These are phyloP conservation scores for Leptographium flavum DNA, from an alignment of 2,329 filamentous ascomycete genomes.

Conservation along the genomic window DNA sequence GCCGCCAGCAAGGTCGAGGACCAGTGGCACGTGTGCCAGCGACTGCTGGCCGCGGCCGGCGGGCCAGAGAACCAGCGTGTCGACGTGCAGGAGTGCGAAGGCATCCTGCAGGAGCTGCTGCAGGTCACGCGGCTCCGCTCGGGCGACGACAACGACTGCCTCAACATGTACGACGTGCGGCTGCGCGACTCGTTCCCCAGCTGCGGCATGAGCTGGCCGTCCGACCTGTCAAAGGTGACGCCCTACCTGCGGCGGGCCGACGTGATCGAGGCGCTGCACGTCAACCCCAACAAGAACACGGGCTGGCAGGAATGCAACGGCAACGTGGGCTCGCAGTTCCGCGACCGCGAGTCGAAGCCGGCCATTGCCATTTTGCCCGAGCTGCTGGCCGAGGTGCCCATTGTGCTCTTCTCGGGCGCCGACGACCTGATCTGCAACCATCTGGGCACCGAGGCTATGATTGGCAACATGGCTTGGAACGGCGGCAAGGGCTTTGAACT, in stretches of 20 bases:
- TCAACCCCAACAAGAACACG: conserved; percentile 65
- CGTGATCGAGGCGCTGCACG: conserved; percentile 66
- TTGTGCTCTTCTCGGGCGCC: conserved; percentile 83
- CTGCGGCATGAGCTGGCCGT: conserved; percentile 97
- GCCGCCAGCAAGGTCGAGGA: conserved; percentile 51
- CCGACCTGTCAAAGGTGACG: conserved; percentile 62
- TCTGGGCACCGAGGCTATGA: conserved; percentile 79
- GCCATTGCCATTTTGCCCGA: conserved; percentile 62
- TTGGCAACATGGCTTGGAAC: conserved; percentile 84
- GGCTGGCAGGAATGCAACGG: conserved; percentile 90
- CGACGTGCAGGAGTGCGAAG: conserved; percentile 59
- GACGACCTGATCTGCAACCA: conserved; percentile 97
- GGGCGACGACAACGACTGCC: conserved; percentile 44
- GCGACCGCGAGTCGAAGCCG: conserved; percentile 54
- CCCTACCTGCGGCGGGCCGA: conserved; percentile 77
- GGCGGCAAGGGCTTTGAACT: conserved; percentile 83
- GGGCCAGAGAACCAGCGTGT: conserved; percentile 33
- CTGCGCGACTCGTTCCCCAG: conserved; percentile 65
- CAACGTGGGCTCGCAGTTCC: conserved; percentile 60
- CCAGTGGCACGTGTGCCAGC: conserved; percentile 55
- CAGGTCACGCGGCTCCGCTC: conserved; percentile 40
- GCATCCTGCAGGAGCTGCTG: conserved; percentile 60
- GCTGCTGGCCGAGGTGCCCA: conserved; percentile 60
- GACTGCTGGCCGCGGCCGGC: conserved; percentile 36
- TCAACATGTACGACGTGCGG: conserved; percentile 96